Evolutionary conservation across 192 early-diverging fungal species (phyloP).

Genomic region (Lobosporangium transversale): DNA sequence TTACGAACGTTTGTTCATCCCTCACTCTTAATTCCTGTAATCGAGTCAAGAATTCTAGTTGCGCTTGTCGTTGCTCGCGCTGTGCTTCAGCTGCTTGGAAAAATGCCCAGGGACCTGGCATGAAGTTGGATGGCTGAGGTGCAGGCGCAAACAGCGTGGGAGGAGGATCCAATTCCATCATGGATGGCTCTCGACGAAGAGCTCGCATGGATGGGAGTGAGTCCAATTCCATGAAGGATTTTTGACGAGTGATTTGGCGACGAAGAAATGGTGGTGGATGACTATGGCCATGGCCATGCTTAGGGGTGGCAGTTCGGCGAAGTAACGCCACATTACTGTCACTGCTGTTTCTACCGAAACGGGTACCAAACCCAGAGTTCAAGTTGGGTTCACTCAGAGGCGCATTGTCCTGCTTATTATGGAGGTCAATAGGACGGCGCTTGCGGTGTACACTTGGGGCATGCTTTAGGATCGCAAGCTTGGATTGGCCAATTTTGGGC

Average conservation of each 20-base stretch:
- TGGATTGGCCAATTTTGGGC: slow-evolving; percentile 41
- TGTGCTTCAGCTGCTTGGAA: slow-evolving; percentile 47
- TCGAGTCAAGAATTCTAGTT: slow-evolving; percentile 42
- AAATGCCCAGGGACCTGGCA: slow-evolving; percentile 45
- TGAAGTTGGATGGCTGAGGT: slow-evolving; percentile 26
- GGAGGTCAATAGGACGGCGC: slow-evolving; percentile 37
- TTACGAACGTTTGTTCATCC: slow-evolving; percentile 34
- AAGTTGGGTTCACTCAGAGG: neutral
- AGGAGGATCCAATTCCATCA: slow-evolving; percentile 50
- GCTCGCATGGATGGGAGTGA: slow-evolving; percentile 28
- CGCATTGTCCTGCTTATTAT: slow-evolving; percentile 9
- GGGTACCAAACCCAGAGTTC: neutral
- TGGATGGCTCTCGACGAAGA: slow-evolving; percentile 37
- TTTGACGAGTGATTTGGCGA: slow-evolving; percentile 31
- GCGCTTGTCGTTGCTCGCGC: slow-evolving; percentile 28
- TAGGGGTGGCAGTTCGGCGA: neutral
- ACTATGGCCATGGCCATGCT: neutral
- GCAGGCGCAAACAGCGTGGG: slow-evolving; percentile 28
- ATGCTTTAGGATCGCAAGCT: slow-evolving; percentile 39
- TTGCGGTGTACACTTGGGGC: slow-evolving; percentile 46
- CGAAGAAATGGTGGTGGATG: slow-evolving; percentile 28
- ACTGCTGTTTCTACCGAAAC: neutral
- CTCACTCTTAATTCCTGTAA: slow-evolving; percentile 38
- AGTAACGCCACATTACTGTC: neutral
- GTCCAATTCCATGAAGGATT: slow-evolving; percentile 48